phyloP scores from a whole-genome alignment of 768 basidiomycete species.

The Mycena kentingensis region DNA sequence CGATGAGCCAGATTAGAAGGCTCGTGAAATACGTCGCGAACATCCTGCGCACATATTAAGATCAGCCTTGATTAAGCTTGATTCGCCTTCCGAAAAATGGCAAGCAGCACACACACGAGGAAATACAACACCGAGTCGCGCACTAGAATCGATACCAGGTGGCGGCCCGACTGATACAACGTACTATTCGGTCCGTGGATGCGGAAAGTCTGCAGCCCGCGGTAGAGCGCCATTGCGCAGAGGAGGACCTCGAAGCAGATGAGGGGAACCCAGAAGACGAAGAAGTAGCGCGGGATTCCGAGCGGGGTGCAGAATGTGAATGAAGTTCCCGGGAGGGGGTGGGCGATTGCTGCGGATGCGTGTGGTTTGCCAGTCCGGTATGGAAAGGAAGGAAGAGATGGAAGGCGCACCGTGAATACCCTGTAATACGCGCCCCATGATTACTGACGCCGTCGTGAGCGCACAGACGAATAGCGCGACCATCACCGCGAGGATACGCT shows the following conservation, averaged over 20 bases:
- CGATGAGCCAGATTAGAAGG: conserved; percentile 43
- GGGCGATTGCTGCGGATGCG: conserved; percentile 20
- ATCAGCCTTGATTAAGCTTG: neutral
- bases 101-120: conserved; percentile 45
- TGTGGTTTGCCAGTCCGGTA: neutral
- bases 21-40: conserved; percentile 58
- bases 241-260: conserved; percentile 55
- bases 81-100: neutral
- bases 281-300: conserved; percentile 45
- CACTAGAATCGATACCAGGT: conserved; percentile 51
- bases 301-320: conserved; percentile 45
- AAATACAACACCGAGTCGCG: conserved; percentile 61
- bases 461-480: conserved; percentile 41
- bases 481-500: conserved; percentile 51
- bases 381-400: neutral
- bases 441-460: conserved; percentile 42
- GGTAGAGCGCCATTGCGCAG: conserved; percentile 51
- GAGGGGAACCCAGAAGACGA: conserved; percentile 63
- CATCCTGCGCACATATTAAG: conserved; percentile 39
- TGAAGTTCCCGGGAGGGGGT: conserved; percentile 24
- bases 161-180: conserved; percentile 43
- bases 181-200: conserved; percentile 30
- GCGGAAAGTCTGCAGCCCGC: conserved; percentile 49
- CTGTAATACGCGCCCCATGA: conserved; percentile 50
- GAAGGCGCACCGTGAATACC: conserved; percentile 40